Evolutionary conservation across 768 basidiomycete genomes (phyloP).

Genomic region (Leccinum barrowsii): DNA sequence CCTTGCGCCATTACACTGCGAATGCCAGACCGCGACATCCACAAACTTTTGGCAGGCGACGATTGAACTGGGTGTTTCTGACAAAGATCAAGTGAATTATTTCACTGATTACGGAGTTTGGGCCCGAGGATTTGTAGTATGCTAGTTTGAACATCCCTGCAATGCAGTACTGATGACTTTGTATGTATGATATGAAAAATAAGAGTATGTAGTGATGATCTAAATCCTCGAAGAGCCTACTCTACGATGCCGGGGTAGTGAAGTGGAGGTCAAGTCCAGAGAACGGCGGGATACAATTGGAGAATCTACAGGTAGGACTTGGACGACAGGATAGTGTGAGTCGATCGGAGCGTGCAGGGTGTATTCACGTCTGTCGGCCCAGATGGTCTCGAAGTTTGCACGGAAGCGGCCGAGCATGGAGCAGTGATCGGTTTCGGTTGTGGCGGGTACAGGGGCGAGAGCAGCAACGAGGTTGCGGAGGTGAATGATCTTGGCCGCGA

Average conservation of each 20-base stretch:
- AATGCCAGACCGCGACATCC: background rate
- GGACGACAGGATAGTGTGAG: conserved; percentile 1
- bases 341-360: conserved; percentile 2
- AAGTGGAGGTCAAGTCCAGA: conserved; percentile 6
- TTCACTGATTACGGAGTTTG: background rate
- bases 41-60: background rate
- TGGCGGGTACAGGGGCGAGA: conserved; percentile 23
- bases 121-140: background rate
- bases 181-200: background rate
- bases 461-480: conserved; percentile 17
- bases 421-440: conserved; percentile 11
- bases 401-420: conserved; percentile 20
- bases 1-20: conserved; percentile 12
- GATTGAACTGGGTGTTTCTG: background rate
- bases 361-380: conserved; percentile 15
- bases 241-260: conserved; percentile 14
- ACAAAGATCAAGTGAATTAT: background rate
- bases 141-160: background rate
- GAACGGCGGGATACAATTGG: conserved; percentile 2
- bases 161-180: too few species aligned
- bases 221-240: conserved; percentile 22
- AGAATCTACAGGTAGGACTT: conserved; percentile 1
- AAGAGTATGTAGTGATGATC: background rate
- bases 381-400: conserved; percentile 17
- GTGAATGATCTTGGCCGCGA: conserved; percentile 21